Conservation (phyloP, 768 basidiomycete species). For the Podaxis rugospora region DNA sequence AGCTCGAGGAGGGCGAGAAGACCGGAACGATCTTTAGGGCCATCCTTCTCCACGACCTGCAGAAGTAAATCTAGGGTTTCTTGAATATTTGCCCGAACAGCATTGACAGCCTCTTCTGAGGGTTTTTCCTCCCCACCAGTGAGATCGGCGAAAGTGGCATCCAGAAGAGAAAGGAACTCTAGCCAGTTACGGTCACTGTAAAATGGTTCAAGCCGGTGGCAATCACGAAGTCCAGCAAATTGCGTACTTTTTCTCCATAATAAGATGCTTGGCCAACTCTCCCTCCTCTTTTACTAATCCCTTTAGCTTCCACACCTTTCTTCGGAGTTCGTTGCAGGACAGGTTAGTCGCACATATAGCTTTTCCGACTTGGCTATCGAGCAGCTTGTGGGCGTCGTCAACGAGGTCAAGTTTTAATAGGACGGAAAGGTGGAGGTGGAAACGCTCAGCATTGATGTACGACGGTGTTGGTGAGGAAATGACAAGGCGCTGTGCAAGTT, state of each 20-base stretch:
- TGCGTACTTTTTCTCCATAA: conserved; percentile 54
- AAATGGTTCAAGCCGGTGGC: conserved; percentile 4
- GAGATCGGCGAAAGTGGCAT: conserved; percentile 49
- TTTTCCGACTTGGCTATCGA: conserved; percentile 67
- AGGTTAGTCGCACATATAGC: conserved; percentile 67
- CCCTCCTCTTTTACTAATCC: conserved; percentile 61
- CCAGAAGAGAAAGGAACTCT: conserved; percentile 72
- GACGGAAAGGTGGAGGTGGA: conserved; percentile 70
- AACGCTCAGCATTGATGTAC: conserved; percentile 66
- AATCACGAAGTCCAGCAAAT: conserved; percentile 2
- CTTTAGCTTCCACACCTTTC: conserved; percentile 60
- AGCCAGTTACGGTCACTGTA: conserved; percentile 81
- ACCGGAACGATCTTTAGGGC: conserved; percentile 68
- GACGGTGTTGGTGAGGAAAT: conserved; percentile 60
- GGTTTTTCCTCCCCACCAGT: conserved; percentile 16
- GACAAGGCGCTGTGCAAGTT: conserved; percentile 74
- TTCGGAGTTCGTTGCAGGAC: conserved; percentile 69
- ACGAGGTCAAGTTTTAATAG: conserved; percentile 63
- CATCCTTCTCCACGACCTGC: conserved; percentile 59
- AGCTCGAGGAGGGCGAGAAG: conserved; percentile 73
- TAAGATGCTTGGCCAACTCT: conserved; percentile 51
- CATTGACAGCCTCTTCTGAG: conserved; percentile 30
- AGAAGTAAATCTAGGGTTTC: conserved; percentile 49
- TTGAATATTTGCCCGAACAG: conserved; percentile 26
- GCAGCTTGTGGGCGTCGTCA: conserved; percentile 65